Conservation (phyloP, 257 asterid species). For the Solanum pinnatisectum region DNA sequence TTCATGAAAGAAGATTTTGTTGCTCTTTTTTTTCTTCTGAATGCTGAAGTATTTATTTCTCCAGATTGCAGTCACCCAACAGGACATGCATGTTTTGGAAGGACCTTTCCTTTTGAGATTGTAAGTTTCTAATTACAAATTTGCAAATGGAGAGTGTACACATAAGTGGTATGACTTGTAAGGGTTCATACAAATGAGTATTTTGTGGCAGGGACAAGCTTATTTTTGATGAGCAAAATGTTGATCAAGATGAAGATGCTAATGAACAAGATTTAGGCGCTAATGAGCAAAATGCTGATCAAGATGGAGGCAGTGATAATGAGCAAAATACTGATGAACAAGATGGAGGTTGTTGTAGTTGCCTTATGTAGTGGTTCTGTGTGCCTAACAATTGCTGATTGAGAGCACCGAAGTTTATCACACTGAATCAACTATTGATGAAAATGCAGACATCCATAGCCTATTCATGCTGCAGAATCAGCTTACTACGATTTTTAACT, state of each 20-base stretch:
- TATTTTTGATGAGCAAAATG: neutral
- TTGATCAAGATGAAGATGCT: too few relatives aligned
- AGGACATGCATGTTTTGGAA: neutral
- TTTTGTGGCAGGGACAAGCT: neutral
- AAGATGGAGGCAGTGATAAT: too few relatives aligned
- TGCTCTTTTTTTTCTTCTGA: too few relatives aligned
- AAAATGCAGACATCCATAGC: neutral
- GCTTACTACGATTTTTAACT: neutral
- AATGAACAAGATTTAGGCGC: neutral
- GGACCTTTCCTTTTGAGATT: neutral
- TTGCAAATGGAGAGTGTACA: neutral
- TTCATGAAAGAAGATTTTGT: too few relatives aligned
- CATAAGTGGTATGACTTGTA: neutral
- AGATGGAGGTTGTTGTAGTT: too few relatives aligned
- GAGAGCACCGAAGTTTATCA: too few relatives aligned
- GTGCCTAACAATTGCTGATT: too few relatives aligned
- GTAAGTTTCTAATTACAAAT: neutral
- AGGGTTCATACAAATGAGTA: neutral
- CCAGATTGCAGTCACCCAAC: neutral
- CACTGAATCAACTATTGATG: neutral
- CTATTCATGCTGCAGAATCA: neutral
- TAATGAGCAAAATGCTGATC: too few relatives aligned
- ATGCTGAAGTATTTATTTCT: neutral
- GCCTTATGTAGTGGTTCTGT: too few relatives aligned
- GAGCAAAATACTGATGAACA: too few relatives aligned